Conservation (phyloP, 192 early-diverging fungal species). For the Umbelopsis isabellina region DNA sequence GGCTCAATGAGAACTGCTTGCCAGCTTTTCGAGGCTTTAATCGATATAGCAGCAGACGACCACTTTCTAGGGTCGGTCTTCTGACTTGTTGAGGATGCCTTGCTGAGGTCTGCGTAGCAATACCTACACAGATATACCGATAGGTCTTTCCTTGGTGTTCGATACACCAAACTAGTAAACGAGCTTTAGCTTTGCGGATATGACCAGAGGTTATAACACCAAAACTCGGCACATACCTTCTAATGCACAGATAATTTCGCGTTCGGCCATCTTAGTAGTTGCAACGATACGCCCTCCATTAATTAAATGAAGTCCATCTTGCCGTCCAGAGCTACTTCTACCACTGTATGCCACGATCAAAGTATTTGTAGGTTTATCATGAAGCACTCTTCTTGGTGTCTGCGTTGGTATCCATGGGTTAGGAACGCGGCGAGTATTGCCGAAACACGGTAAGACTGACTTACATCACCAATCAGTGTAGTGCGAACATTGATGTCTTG, state of each 20-base stretch:
- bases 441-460: background rate
- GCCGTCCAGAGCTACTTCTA: background rate
- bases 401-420: background rate
- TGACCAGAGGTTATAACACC: background rate
- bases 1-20: constrained; percentile 5
- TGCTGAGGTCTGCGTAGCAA: constrained; percentile 10
- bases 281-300: background rate
- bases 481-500: constrained; percentile 4
- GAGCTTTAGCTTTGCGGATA: background rate
- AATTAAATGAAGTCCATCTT: no score
- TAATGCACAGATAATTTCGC: constrained; percentile 1
- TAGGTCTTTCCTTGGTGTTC: constrained; percentile 23
- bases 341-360: constrained; percentile 9
- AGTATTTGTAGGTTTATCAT: constrained; percentile 10
- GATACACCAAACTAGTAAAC: constrained; percentile 27
- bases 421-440: background rate
- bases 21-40: constrained; percentile 20
- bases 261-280: constrained; percentile 5
- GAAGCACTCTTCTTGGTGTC: constrained; percentile 9
- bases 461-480: background rate
- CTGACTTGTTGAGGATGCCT: background rate
- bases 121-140: constrained; percentile 36
- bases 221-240: background rate
- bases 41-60: constrained; percentile 28
- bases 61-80: background rate